Evolutionary conservation across 148 eudicot genomes (phyloP).

Genomic region (Nepenthes mirabilis): DNA sequence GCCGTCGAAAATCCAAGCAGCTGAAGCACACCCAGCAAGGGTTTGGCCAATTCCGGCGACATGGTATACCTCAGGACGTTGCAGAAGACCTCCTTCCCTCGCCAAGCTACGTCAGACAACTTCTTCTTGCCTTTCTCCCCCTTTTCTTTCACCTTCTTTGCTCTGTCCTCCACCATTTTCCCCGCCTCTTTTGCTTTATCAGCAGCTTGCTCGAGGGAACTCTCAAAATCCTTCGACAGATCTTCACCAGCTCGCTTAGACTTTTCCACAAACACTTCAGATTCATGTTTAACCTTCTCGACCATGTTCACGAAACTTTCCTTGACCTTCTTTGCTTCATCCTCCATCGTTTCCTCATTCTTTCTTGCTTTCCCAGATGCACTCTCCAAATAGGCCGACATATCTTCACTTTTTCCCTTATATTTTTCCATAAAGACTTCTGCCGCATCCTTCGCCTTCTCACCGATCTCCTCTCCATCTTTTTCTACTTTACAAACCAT

Average conservation of each 20-base stretch:
- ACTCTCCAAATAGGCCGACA: too few relatives aligned
- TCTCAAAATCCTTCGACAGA: not conserved
- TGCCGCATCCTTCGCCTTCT: constrained; percentile 8
- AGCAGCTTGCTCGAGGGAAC: too few relatives aligned
- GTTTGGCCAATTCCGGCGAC: constrained; percentile 11
- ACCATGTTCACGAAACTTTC: too few relatives aligned
- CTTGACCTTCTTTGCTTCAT: too few relatives aligned
- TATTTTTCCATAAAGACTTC: not conserved
- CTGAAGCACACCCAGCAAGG: constrained; percentile 22
- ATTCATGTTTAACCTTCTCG: too few relatives aligned
- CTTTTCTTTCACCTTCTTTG: constrained; percentile 5
- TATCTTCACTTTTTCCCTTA: too few relatives aligned
- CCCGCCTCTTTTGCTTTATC: too few relatives aligned
- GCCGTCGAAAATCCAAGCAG: constrained; percentile 50
- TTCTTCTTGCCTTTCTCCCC: constrained; percentile 20
- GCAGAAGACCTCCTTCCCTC: constrained; percentile 19
- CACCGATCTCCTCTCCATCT: constrained; percentile 2
- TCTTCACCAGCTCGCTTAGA: constrained; percentile 1
- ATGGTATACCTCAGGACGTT: constrained; percentile 14
- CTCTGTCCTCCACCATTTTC: constrained; percentile 1
- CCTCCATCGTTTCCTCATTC: too few relatives aligned
- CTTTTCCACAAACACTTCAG: too few relatives aligned
- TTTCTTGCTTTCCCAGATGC: too few relatives aligned
- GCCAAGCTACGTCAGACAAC: constrained; percentile 15
- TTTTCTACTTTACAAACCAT: not conserved